Evolutionary conservation across 352 stramenopile genomes (phyloP), one percentile per base, ranked within the genome.

Genomic region (Phytophthora hibernalis): DNA sequence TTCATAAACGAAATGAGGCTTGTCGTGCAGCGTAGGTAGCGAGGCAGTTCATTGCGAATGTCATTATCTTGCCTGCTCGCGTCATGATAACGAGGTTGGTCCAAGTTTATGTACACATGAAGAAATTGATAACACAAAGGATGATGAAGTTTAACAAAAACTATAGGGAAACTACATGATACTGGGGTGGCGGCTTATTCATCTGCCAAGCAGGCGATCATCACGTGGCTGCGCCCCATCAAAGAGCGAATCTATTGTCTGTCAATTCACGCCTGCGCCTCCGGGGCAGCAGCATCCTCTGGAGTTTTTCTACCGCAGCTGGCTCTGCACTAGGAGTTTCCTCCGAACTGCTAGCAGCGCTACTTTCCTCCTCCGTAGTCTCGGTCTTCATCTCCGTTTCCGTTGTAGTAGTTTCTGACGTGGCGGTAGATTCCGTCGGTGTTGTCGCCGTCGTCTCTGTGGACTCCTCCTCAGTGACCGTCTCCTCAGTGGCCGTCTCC

Each of bases 191-290:
- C 50, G 57, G 58, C 58, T 67, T 59, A 73, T 63, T 72, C 54
- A 48, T 68, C 52, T 59, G 51, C 54, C 50, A 48, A 60, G 54
- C n/a, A 65, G 49, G 55, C 53, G 48, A 45, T 67, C 57, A 38
- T 64, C 57, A 49, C 54, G 52, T 61, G 37, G 50, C 62, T 62
- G 57, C 56, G 38, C 55, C 59, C 56, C 65, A 62, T 74, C 60
- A 72, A 71, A 60, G 65, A 75, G 70, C 61, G 61, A 73, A 76
- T 79, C 72, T 79, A 79, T 79, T 79, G 68, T 77, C 60, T 74
- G 68, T 70, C 63, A 71, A 70, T 72, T 79, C 67, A 79, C 61
- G 68, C 68, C 68, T 74, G 63, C 45, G 63, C 68, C 63, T 76
- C 72, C 45, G 66, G 44, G 18, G 54, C 60, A 48, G 57, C 63